Percentiles rank a stretch among this genome's conserved stretches.
phyloP scores from a whole-genome alignment of 2,329 filamentous ascomycete genomes.

The Penicillium concentricum region DNA sequence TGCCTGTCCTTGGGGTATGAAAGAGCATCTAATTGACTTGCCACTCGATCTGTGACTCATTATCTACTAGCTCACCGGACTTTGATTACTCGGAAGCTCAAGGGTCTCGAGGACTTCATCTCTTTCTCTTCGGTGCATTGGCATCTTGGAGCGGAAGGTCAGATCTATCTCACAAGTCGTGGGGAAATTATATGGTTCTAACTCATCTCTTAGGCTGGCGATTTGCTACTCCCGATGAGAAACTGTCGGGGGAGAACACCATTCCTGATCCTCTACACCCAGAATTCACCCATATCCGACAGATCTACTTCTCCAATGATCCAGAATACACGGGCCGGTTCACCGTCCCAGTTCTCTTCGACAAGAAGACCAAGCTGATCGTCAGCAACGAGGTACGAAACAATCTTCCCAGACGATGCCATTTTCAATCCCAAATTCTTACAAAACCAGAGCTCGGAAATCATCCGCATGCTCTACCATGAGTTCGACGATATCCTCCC shows the following conservation, averaged over 20 bases:
- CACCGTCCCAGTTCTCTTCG: conserved; percentile 81
- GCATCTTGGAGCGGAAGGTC: conserved; percentile 72
- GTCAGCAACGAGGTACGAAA: conserved; percentile 78
- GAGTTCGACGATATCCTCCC: conserved; percentile 74
- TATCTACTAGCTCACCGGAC: conserved; percentile 68
- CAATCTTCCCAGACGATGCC: background rate
- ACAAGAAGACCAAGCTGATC: conserved; percentile 68
- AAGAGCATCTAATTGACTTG: background rate
- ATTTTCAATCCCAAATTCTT: background rate
- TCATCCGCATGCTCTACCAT: conserved; percentile 82
- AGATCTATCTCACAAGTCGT: conserved; percentile 18
- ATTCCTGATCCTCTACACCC: conserved; percentile 59
- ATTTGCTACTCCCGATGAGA: conserved; percentile 67
- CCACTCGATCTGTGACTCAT: conserved; percentile 16
- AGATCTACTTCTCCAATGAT: conserved; percentile 77
- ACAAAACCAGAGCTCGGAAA: conserved; percentile 64
- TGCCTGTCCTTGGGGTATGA: conserved; percentile 79
- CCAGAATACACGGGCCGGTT: conserved; percentile 73
- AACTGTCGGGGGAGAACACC: conserved; percentile 56
- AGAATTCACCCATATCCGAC: conserved; percentile 69
- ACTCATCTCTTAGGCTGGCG: conserved; percentile 66
- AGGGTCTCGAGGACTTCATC: conserved; percentile 86
- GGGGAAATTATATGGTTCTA: background rate
- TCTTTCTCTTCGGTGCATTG: conserved; percentile 82
- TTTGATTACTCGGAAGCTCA: conserved; percentile 83